Evolutionary conservation across 176 grass and related monocot genomes (phyloP), one percentile per base, ranked within the genome.

Genomic region (Aegilops sharonensis): DNA sequence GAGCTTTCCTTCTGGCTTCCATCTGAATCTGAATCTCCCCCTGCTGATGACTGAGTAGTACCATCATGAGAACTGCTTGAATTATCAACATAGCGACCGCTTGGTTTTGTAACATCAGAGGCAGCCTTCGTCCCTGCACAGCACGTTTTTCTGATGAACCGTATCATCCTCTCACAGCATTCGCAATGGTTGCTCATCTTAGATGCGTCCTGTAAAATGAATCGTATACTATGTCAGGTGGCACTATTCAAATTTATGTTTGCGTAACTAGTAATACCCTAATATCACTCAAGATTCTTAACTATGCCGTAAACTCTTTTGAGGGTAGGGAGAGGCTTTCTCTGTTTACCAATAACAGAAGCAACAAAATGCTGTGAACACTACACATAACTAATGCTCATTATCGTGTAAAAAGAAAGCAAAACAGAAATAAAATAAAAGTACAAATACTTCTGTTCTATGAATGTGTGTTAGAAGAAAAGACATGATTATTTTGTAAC

Each of bases 101-200:
- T 12, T 32, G 68, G 43, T 14, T 88, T 88, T 67, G 37, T 9
- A 45, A 88, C 87, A 60, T 86, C 67, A 59, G 87, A 95, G 35
- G 1, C 15, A 15, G 77, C 89, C 1, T 68, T 8, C 5, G 4
- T 85, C 64, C 14, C 32, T 61, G 21, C 93, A 95, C 67, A 89
- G 1, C 70, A 95, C 0, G 36, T 17, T 6, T 67, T 6, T 14
- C 29, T 15, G 1, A 67, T 32, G 14, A 67, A 67, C 29, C 6
- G 32, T 13, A 67, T 12, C 64, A 32, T 67, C 12, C 27, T 67
- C 15, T 67, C 13, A 6, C 64, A 67, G 27, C 27, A 67, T 67
- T 67, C 64, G 17, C 64, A 67, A 8, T 29, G 64, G 32, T 32
- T 32, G 6, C 27, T 67, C 64, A 67, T 67, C 64, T 32, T 67